Evolutionary conservation across 129 eudicot species (phyloP).

Genomic region (carrot (Daucus carota)): DNA sequence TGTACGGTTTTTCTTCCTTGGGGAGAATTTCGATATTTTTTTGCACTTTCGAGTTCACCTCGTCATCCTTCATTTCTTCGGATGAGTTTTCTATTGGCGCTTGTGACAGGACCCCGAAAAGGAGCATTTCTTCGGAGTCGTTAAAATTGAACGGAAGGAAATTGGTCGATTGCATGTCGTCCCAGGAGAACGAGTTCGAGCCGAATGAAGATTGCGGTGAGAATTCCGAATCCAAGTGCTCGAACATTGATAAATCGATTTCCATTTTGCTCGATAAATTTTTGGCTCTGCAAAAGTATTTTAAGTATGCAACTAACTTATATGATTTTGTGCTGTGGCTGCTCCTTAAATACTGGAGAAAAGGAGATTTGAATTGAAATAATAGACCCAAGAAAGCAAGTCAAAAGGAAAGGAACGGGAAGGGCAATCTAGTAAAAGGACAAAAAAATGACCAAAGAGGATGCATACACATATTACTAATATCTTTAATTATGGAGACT

Average conservation of each 20-base stretch:
- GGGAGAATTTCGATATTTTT: background rate
- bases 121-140: slow-evolving; percentile 10
- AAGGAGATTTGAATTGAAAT: background rate
- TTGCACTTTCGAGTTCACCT: background rate
- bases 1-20: background rate
- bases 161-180: background rate
- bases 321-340: background rate
- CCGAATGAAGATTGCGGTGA: slow-evolving; percentile 10
- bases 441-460: slow-evolving; percentile 6
- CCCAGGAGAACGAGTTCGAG: background rate
- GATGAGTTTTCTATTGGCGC: background rate
- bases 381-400: background rate
- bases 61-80: background rate
- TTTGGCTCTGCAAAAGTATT: background rate
- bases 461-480: background rate
- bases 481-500: background rate
- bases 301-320: background rate
- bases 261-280: background rate
- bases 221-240: slow-evolving; percentile 4
- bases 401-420: background rate
- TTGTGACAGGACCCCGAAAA: slow-evolving; percentile 3
- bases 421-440: background rate
- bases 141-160: slow-evolving; percentile 1
- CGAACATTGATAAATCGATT: slow-evolving; percentile 2
- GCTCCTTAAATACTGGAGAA: slow-evolving; percentile 7